Conservation (phyloP, 2,329 filamentous ascomycete genomes). For the Beauveria varroae region DNA sequence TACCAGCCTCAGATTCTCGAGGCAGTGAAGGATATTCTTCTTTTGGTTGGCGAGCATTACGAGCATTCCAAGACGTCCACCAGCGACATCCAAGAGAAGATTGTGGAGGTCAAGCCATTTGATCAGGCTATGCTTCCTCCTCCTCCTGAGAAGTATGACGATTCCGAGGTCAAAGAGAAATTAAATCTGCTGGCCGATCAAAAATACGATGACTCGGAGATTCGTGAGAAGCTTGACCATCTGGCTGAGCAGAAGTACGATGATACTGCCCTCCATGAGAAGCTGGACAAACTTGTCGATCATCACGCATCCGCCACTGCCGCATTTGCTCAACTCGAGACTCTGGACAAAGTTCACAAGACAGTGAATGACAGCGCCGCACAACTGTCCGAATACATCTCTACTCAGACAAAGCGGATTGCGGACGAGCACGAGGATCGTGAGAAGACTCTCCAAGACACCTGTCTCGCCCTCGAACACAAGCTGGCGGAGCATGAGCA, state of each 20-base stretch:
- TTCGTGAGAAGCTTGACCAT: conserved; percentile 19
- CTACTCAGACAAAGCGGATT: conserved; percentile 66
- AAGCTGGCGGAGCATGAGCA: conserved; percentile 58
- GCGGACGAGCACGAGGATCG: conserved; percentile 71
- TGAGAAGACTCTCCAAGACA: conserved; percentile 73
- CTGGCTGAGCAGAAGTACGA: conserved; percentile 16
- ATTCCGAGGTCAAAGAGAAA: conserved; percentile 24
- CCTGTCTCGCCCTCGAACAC: conserved; percentile 72
- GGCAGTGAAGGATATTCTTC: conserved; percentile 76
- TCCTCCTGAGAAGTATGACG: conserved; percentile 54
- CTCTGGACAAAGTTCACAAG: conserved; percentile 80
- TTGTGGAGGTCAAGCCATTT: conserved; percentile 53
- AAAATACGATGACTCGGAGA: conserved; percentile 27
- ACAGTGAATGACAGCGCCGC: conserved; percentile 79
- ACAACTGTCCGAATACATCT: conserved; percentile 77
- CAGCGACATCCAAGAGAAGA: conserved; percentile 47
- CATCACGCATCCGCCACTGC: conserved; percentile 59
- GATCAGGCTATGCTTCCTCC: conserved; percentile 51
- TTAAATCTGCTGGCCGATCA: conserved; percentile 26
- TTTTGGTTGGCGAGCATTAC: conserved; percentile 77
- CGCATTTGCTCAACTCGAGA: conserved; percentile 67
- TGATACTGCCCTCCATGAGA: conserved; percentile 16
- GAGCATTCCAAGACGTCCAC: conserved; percentile 71
- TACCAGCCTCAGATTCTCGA: conserved; percentile 85
- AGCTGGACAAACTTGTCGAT: conserved; percentile 22